Evolutionary conservation across 129 eudicot species (phyloP), one percentile per base, ranked within the genome.

Genomic region (Escallonia rubra): DNA sequence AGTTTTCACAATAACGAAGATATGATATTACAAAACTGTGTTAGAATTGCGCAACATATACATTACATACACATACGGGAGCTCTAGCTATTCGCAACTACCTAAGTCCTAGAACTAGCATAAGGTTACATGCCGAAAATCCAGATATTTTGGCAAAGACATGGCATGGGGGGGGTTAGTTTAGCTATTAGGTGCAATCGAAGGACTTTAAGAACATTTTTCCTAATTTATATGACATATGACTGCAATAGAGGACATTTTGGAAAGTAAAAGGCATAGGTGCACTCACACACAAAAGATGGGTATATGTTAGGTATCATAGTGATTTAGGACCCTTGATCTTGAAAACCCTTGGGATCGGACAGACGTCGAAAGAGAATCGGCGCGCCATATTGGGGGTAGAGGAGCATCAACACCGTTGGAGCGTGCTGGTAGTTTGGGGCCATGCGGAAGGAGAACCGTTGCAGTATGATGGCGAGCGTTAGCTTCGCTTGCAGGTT

Each of bases 331-430:
- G 14, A 68, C 66, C 73, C 57, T 75, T 71, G 74, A 74, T 70
- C 61, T 23, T 43, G 76, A 34, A 46, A 43, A 13, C 43, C 63
- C 47, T 48, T 72, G 40, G 71, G 62, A 57, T 71, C 78, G 7
- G 67, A 9, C 70, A 88, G 61, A 59, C 75, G 73, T 59, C 72
- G 81, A 62, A 89, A 89, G 72, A 79, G 69, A 66, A 89, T 57
- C 3, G 93, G 96, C 2, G 96, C 96, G 42, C 93, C 96, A 4
- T 89, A 74, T 71, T 89, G 96, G 3, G 96, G 96, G 78, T 89
- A 63, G n/a, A 89, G 82, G n/a, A 89, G 74, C 87, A 89, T 85
- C 54, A 89, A 71, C 51, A 89, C 96, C 41, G 90, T 85, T 5
- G 96, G 96, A 46, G 90, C 96, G 42, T 89, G 96, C 58, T 86